Percentiles rank a stretch among this genome's conserved stretches.
Conservation (phyloP, 1,284 basidiomycete species). For the Lentinula novae-zelandiae region DNA sequence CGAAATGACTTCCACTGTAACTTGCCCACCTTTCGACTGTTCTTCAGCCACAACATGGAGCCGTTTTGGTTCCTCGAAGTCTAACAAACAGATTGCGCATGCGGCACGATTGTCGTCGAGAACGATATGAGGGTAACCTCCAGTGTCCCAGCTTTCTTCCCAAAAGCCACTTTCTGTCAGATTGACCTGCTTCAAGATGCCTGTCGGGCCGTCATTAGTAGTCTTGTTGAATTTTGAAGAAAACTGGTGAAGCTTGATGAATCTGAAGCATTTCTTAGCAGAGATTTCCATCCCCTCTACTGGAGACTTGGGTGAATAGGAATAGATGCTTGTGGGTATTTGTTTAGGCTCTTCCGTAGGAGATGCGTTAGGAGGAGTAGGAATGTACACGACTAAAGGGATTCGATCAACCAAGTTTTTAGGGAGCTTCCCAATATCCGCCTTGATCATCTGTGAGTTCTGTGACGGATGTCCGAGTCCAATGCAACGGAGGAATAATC, state of each 20-base stretch:
- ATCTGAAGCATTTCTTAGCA: conserved; percentile 47
- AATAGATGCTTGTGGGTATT: conserved; percentile 41
- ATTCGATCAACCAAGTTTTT: conserved; percentile 69
- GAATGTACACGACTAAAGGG: conserved; percentile 79
- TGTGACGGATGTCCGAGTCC: conserved; percentile 69
- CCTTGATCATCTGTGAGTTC: conserved; percentile 64
- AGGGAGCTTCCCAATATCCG: conserved; percentile 71
- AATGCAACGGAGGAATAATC: conserved; percentile 68
- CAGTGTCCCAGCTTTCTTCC: conserved; percentile 48
- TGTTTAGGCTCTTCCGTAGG: conserved; percentile 30
- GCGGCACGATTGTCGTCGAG: conserved; percentile 78
- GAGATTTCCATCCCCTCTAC: conserved; percentile 19
- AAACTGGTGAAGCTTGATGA: conserved; percentile 31
- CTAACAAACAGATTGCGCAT: conserved; percentile 79
- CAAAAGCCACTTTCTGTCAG: conserved; percentile 40
- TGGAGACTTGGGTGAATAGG: conserved; percentile 54
- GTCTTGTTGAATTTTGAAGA: conserved; percentile 24
- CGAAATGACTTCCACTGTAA: conserved; percentile 30
- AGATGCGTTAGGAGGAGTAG: conserved; percentile 57
- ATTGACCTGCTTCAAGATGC: conserved; percentile 19
- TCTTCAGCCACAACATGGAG: conserved; percentile 1
- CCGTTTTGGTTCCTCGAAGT: conserved; percentile 69
- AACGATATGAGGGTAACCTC: conserved; percentile 50
- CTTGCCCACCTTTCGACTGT: conserved; percentile 16
- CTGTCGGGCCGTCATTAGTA: conserved; percentile 12